Evolutionary conservation across 2,329 filamentous ascomycete species (phyloP), one percentile per base, ranked within the genome.

Genomic region (Aspergillus sojae): DNA sequence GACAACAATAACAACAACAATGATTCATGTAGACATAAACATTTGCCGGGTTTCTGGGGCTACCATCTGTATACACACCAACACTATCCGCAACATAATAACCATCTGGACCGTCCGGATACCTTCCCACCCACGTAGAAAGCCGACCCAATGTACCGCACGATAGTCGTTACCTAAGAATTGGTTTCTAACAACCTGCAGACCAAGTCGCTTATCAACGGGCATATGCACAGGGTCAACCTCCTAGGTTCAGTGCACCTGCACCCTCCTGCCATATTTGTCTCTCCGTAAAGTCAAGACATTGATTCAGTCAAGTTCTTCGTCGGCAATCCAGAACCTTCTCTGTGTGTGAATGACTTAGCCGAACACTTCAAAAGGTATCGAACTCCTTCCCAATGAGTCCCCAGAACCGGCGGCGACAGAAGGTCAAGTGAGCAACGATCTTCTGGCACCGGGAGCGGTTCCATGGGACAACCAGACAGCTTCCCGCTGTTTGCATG

Each of bases 401-500:
- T 39, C 52, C 21, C 32, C 26, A 39, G 21, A 21, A 32, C 48
- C 9, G 28, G 48, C 43, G 56, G 61, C 61, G 39, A 62, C 58
- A 32, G 39, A 48, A 58, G 58, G 61, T 62, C 61, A 62, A 62
- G 61, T 62, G 61, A 62, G 48, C 61, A 62, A 48, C 26, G 21
- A 58, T 58, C 56, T 52, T 57, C 56, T 59, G 61, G 61, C 12
- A 58, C 61, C 48, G 39, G 61, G 55, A 68, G 62, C 61, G 60
- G 52, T 53, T 68, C 57, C 65, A 64, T 63, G 68, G 68, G 55
- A 65, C 65, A 64, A 61, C 63, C 61, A 53, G 52, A 52, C 48
- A 52, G 48, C 48, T 52, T 26, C 28, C 48, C 26, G 28, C n/a
- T 52, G 48, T 52, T 52, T 32, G 48, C 26, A 39, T 39, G 53